Evolutionary conservation across 108 stramenopile genomes (phyloP), one percentile per base, ranked within the genome.

Genomic region (Ochromonas danica): DNA sequence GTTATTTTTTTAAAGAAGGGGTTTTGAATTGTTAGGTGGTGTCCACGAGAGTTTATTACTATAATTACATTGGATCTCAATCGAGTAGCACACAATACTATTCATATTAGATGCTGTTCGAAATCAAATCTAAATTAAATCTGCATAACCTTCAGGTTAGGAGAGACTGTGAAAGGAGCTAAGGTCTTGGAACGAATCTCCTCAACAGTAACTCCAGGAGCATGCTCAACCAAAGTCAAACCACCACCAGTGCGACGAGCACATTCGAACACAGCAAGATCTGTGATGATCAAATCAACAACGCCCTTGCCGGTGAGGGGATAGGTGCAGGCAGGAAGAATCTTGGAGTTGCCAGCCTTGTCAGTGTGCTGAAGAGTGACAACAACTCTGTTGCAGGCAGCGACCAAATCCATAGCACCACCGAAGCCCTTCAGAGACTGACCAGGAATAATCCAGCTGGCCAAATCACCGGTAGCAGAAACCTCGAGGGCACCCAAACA

Each of bases 391-490:
- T 42, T 36, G 36, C 72, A 17, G 25, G 40, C 10, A 33, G 72
- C 6, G 1, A 96, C 93, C 43, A 96, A 81, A 83, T 96, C 95
- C 95, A 96, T 96, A 31, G 95, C 95, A 41, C 95, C 81, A 22
- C 81, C 72, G 14, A 93, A 93, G 39, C 92, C 93, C 81, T 96
- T 94, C 61, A 94, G 72, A 42, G 92, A 80, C 85, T 92, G 91
- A 22, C 95, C 95, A 0, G 95, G 95, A n/a, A 96, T 92, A 79
- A 96, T 93, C 91, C 93, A 96, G 65, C 86, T 92, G 27, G 95
- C 92, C 60, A 96, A 84, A 74, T 96, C 95, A 39, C 95, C 95
- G 61, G 84, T 85, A 22, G 83, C 84, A 51, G 90, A 88, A 51
- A 91, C 91, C 75, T 96, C 91, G 78, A 96, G 77, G 22, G 91